Conservation (phyloP, 805 yeast species). For the Saturnispora zaruensis region DNA sequence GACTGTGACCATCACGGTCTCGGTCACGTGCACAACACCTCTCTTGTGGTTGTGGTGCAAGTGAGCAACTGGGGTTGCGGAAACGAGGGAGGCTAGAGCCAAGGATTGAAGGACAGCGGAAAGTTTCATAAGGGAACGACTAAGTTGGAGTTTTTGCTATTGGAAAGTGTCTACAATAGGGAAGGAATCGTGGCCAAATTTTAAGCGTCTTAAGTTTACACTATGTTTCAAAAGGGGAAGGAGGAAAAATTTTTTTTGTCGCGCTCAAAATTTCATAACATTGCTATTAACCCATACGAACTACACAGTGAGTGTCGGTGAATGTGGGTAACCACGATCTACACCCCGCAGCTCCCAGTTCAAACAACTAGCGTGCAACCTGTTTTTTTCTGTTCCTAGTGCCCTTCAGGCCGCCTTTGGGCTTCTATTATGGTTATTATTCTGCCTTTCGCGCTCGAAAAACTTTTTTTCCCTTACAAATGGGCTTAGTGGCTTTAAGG, state of each 20-base stretch:
- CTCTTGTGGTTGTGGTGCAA: slow-evolving; percentile 55
- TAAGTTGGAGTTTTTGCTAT: slow-evolving; percentile 7
- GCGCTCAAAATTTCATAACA: too few relatives aligned
- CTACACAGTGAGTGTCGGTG: too few relatives aligned
- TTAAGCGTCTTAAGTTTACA: background rate
- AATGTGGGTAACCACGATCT: too few relatives aligned
- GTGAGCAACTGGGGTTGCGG: slow-evolving; percentile 55
- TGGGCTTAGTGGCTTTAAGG: background rate
- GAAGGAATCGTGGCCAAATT: background rate
- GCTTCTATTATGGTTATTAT: too few relatives aligned
- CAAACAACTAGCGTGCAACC: too few relatives aligned
- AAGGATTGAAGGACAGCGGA: slow-evolving; percentile 31
- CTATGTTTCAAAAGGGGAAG: background rate
- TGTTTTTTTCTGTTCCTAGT: too few relatives aligned
- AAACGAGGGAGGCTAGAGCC: slow-evolving; percentile 33
- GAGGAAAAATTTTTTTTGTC: background rate
- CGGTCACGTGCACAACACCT: slow-evolving; percentile 40
- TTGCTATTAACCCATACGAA: too few relatives aligned
- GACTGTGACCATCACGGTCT: slow-evolving; percentile 42
- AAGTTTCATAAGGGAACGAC: slow-evolving; percentile 21
- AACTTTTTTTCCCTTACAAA: background rate
- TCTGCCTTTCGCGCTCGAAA: background rate
- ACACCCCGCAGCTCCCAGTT: too few relatives aligned
- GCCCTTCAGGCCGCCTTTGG: too few relatives aligned
- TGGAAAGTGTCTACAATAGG: background rate